Conservation (phyloP, 202 grass and related monocot genomes). For the Carex arenaria region DNA sequence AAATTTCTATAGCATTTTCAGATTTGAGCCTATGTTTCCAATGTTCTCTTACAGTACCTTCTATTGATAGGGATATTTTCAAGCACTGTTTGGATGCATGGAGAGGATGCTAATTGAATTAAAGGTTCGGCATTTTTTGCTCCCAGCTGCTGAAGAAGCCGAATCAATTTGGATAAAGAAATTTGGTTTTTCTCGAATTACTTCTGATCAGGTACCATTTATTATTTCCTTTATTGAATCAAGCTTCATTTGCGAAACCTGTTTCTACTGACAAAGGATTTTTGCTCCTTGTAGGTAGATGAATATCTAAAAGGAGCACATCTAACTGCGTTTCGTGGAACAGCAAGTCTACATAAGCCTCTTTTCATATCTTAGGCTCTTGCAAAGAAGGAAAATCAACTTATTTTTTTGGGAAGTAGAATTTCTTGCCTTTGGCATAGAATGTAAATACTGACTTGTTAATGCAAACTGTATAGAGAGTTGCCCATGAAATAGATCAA, state of each 20-base stretch:
- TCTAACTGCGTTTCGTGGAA: constrained; percentile 71
- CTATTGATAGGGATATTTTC: constrained; percentile 78
- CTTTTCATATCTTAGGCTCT: constrained; percentile 27
- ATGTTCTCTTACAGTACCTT: not conserved
- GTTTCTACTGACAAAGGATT: not conserved
- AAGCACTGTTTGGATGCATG: constrained; percentile 67
- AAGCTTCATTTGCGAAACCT: not conserved
- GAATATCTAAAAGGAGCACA: constrained; percentile 66
- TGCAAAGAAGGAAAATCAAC: not conserved
- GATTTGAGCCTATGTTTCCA: not conserved
- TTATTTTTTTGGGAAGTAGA: constrained; percentile 26
- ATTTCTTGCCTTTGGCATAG: constrained; percentile 40
- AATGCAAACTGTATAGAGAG: constrained; percentile 8
- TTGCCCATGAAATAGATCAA: constrained; percentile 1
- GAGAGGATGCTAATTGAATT: constrained; percentile 60
- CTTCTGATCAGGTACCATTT: constrained; percentile 47
- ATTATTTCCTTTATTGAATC: not conserved
- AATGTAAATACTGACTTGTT: constrained; percentile 26
- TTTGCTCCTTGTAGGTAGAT: constrained; percentile 43
- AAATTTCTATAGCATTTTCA: not conserved
- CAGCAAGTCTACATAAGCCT: constrained; percentile 63
- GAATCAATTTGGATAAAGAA: constrained; percentile 93
- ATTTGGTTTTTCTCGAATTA: constrained; percentile 80
- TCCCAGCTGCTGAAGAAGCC: constrained; percentile 86
- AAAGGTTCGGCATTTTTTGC: constrained; percentile 73